Evolutionary conservation across 2,329 filamentous ascomycete genomes (phyloP), one percentile per base, ranked within the genome.

Genomic region (Exophiala sideris): DNA sequence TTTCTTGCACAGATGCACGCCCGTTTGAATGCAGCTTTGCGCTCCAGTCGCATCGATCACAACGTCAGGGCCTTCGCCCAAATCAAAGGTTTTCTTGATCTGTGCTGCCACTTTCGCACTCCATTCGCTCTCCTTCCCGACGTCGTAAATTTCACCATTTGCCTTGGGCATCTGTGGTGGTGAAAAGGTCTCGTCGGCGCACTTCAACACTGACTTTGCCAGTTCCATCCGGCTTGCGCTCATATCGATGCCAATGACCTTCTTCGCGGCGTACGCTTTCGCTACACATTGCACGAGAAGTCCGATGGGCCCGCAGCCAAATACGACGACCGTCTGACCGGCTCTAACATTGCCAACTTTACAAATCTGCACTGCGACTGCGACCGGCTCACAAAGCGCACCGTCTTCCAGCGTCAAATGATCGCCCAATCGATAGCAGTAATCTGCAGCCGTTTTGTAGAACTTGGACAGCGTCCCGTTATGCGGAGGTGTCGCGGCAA

Each of bases 341-440:
- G 67, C 66, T 10, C 67, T 65, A 9, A 78, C 68, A 0, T 73
- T 66, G 0, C 73, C 76, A 1, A 71, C 66, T 47, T 72, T 73
- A 55, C 64, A 70, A 8, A 77, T 76, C 45, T 78, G 73, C 2
- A 79, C 75, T 0, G 79, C 78, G 1, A 82, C 78, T 0, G 78
- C 73, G 0, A 80, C 66, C 0, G 79, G 80, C 62, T 83, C 79
- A 1, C 80, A 72, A 7, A 82, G 64, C 0, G 79, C 79, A 1
- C 75, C 79, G 21, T 81, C 76, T 54, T 82, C 77, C 36, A 79
- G 64, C 1, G 67, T 67, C 49, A 82, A 69, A 44, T 74, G 66
- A 0, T 67, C 65, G 0, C 77, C 75, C 2, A 81, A 64, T 1
- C 67, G 68, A 54, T 79, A 79, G 56, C 73, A 74, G 56, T 71